phyloP scores from a whole-genome alignment of 2,329 filamentous ascomycete genomes.

The Exophiala phaeomuriformis region DNA sequence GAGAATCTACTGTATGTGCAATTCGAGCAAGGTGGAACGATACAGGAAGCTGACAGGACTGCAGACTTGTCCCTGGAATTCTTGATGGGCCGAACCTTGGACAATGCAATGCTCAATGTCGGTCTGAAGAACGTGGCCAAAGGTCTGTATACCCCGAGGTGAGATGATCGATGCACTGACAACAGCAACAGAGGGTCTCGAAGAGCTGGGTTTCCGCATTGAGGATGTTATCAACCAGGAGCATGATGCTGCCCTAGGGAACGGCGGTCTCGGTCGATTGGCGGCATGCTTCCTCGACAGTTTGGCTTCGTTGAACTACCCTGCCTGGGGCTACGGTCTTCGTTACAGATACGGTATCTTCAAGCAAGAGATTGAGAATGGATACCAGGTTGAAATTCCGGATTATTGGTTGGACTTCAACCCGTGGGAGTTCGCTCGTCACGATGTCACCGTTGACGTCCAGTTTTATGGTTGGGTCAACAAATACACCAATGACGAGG shows the following conservation, averaged over 20 bases:
- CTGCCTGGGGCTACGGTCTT: constrained; percentile 94
- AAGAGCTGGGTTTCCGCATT: constrained; percentile 88
- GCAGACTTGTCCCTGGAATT: constrained; percentile 88
- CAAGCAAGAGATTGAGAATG: constrained; percentile 98
- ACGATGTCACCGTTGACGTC: constrained; percentile 92
- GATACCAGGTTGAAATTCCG: constrained; percentile 95
- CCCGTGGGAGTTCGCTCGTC: constrained; percentile 94
- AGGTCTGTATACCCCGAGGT: constrained; percentile 46
- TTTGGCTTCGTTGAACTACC: constrained; percentile 85
- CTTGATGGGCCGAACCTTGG: constrained; percentile 88
- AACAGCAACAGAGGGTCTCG: constrained; percentile 59
- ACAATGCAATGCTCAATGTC: constrained; percentile 98
- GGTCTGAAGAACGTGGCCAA: constrained; percentile 77
- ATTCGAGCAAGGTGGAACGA: neutral
- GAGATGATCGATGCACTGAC: constrained; percentile 26
- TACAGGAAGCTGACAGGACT: constrained; percentile 4
- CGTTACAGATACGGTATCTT: constrained; percentile 97
- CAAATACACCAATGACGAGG: constrained; percentile 66
- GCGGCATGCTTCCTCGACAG: constrained; percentile 97
- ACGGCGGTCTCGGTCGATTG: constrained; percentile 87
- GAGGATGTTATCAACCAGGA: constrained; percentile 94
- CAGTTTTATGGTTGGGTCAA: constrained; percentile 88
- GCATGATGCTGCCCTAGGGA: constrained; percentile 91
- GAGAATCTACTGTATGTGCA: constrained; percentile 70
- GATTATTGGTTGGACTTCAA: constrained; percentile 99